Evolutionary conservation across 495 filamentous ascomycete genomes (phyloP), one percentile per base, ranked within the genome.

Genomic region (Coniosporium apollinis): DNA sequence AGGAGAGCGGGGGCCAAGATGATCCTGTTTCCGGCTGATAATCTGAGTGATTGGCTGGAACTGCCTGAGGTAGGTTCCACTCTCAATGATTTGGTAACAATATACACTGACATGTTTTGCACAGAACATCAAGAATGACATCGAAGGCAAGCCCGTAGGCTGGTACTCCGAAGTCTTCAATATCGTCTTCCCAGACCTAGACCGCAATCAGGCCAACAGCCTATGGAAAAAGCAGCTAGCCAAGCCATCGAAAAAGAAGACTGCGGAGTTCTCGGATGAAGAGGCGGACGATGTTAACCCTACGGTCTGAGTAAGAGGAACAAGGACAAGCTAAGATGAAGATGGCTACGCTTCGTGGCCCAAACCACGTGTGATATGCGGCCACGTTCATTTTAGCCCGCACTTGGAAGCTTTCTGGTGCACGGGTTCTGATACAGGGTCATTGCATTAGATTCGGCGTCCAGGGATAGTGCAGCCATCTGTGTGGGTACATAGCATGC

Each of bases 81-180:
- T 37, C 22, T 25, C 36, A 14, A 5, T n/a, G n/a, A n/a, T n/a
- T n/a, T n/a, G n/a, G n/a, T n/a, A n/a, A n/a, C n/a, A n/a, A n/a
- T n/a, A n/a, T n/a, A n/a, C n/a, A n/a, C n/a, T n/a, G n/a, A n/a
- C n/a, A n/a, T n/a, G n/a, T 33, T 32, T 34, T 22, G 18, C 32
- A 30, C 47, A 97, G 91, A 94, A 94, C 48, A 96, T 99, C 64
- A 96, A 96, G 56, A 65, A 89, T 50, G 86, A 81, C 41, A 76
- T 99, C 41, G 79, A 92, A 50, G 91, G 91, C 48, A 74, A 74
- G 41, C 76, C 91, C 0, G 86, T 77, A 16, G 74, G 66, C 55
- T 99, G 91, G 91, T 99, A 94, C 64, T 70, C 69, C 6, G 87
- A 96, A 34, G 82, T 96, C 20, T 96, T 93, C 55, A 70, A 86